Evolutionary conservation across 306 rosid species (phyloP).

Genomic region (Trifolium dubium): DNA sequence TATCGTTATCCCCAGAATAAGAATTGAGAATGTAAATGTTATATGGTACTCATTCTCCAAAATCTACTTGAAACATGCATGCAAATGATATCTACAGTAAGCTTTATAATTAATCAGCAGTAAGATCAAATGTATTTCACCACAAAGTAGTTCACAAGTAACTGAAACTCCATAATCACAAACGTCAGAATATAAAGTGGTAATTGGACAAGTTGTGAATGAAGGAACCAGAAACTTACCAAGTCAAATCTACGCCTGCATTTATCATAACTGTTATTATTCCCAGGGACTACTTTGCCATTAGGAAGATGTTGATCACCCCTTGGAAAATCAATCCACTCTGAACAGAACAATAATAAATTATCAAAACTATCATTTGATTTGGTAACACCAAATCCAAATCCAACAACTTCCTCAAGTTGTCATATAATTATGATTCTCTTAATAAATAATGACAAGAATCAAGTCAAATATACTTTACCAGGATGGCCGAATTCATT

Average conservation of each 20-base stretch:
- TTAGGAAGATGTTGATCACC: conserved; percentile 71
- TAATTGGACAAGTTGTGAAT: conserved; percentile 10
- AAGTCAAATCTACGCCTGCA: conserved; percentile 98
- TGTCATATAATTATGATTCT: conserved; percentile 29
- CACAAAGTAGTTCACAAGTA: conserved; percentile 23
- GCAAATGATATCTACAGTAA: conserved; percentile 27
- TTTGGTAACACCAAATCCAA: conserved; percentile 37
- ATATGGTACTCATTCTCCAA: conserved; percentile 10
- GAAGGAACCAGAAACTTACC: conserved; percentile 55
- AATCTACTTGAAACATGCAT: conserved; percentile 28
- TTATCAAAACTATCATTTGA: conserved; percentile 25
- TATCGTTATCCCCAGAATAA: neutral
- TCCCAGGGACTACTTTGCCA: conserved; percentile 72
- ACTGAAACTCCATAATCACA: conserved; percentile 36
- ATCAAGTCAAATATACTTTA: conserved; percentile 45
- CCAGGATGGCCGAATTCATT: conserved; percentile 99
- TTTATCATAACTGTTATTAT: conserved; percentile 78
- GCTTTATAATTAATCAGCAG: conserved; percentile 31
- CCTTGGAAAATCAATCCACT: conserved; percentile 99
- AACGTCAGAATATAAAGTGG: conserved; percentile 31
- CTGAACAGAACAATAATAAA: conserved; percentile 51
- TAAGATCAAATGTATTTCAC: conserved; percentile 28
- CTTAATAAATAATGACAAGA: conserved; percentile 30
- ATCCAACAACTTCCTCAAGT: conserved; percentile 32
- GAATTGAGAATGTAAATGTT: neutral